Conservation (phyloP, 2,329 filamentous ascomycete genomes). For the Calcarisporium arbuscula region DNA sequence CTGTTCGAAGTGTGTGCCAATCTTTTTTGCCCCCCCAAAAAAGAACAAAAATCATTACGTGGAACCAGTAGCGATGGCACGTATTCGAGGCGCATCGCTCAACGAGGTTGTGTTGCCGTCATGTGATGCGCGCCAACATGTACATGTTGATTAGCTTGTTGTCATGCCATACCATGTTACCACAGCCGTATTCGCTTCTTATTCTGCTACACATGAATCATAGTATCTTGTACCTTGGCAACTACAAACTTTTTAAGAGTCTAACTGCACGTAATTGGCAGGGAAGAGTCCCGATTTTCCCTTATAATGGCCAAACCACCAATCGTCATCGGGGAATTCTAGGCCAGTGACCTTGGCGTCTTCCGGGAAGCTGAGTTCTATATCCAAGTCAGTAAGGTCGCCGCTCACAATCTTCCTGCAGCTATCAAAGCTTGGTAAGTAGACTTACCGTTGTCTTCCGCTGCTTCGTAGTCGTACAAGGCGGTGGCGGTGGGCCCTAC, state of each 20-base stretch:
- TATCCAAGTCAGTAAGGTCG: constrained; percentile 20
- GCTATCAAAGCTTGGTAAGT: neutral
- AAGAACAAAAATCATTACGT: no score
- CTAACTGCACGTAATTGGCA: constrained; percentile 61
- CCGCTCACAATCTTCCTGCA: neutral
- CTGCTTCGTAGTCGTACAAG: constrained; percentile 92
- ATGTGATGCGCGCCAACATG: no score
- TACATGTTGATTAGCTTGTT: no score
- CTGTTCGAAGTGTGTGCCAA: no score
- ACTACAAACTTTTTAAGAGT: constrained; percentile 26
- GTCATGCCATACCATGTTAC: no score
- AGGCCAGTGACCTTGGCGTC: constrained; percentile 74
- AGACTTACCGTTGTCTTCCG: constrained; percentile 75
- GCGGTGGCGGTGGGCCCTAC: constrained; percentile 69
- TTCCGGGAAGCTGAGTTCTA: constrained; percentile 77
- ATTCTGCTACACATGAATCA: no score
- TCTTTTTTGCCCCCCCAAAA: no score
- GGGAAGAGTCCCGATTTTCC: constrained; percentile 81
- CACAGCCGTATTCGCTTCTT: no score
- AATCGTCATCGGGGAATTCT: constrained; percentile 96
- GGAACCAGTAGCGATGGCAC: no score
- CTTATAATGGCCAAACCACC: constrained; percentile 89
- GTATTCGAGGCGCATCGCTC: no score
- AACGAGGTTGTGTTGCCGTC: no score
- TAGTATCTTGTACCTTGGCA: neutral